Evolutionary conservation across 345 rosid species (phyloP).

Genomic region (Salix arbutifolia): DNA sequence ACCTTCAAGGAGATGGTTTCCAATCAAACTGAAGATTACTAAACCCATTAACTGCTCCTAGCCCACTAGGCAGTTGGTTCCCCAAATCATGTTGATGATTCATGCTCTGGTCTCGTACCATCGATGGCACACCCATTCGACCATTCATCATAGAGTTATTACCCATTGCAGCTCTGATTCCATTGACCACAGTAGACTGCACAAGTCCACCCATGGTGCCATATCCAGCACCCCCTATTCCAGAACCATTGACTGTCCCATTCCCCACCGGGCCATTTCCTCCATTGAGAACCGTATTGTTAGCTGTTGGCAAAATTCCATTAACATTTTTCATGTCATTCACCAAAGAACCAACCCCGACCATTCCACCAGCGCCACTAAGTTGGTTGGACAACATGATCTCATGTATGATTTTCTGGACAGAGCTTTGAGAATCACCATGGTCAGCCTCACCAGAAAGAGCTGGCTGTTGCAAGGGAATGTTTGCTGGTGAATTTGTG

Average conservation of each 20-base stretch:
- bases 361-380: slow-evolving; percentile 48
- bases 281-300: slow-evolving; percentile 39
- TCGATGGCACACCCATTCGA: slow-evolving; percentile 46
- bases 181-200: slow-evolving; percentile 53
- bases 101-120: slow-evolving; percentile 62
- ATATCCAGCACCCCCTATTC: slow-evolving; percentile 43
- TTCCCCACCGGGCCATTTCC: slow-evolving; percentile 52
- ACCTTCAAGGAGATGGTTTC: slow-evolving; percentile 57
- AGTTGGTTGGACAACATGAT: slow-evolving; percentile 67
- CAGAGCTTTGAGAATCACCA: slow-evolving; percentile 68
- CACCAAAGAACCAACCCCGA: slow-evolving; percentile 50
- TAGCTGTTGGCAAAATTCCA: slow-evolving; percentile 44
- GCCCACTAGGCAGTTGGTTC: slow-evolving; percentile 59
- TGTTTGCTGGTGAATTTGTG: slow-evolving; percentile 53
- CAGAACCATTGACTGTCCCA: slow-evolving; percentile 39
- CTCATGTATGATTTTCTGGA: slow-evolving; percentile 79
- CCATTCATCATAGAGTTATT: slow-evolving; percentile 68
- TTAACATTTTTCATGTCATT: slow-evolving; percentile 53
- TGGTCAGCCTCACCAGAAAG: slow-evolving; percentile 55
- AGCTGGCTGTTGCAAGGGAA: slow-evolving; percentile 54
- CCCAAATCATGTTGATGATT: slow-evolving; percentile 75
- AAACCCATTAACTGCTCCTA: slow-evolving; percentile 73
- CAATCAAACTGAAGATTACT: slow-evolving; percentile 79
- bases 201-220: slow-evolving; percentile 54
- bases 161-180: slow-evolving; percentile 59